Evolutionary conservation across 305 asterid genomes (phyloP), one percentile per base, ranked within the genome.

Genomic region (Solanum hybrid): DNA sequence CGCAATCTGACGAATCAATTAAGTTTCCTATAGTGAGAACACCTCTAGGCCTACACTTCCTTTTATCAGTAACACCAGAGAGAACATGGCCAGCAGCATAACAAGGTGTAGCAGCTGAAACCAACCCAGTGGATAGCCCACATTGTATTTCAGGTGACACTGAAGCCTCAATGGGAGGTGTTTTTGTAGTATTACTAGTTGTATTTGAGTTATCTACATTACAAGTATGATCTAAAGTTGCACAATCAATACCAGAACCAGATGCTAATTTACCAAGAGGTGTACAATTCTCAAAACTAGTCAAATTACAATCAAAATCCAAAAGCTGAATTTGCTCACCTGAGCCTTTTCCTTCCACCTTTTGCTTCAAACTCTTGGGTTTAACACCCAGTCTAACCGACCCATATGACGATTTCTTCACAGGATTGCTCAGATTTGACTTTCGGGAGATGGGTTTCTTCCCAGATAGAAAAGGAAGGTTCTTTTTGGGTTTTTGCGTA

Each of bases 121-220:
- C 92, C 87, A 90, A 38, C 85, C 92, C 61, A 89, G 89, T 89
- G 3, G 95, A 89, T 17, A 95, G 90, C 27, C 94, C 94, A 36
- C 79, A 91, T 88, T 95, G 98, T 78, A 96, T 94, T 89, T 97
- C 98, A 88, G 99, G 99, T 76, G 99, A 97, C 20, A 94, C 89
- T 13, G 99, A 97, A 45, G 96, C 94, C 92, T 95, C 98, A 87
- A 96, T 90, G 22, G 99, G 99, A 57, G 99, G 99, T 31, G 98
- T 96, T 90, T 91, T 94, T 89, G 88, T 93, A 91, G 89, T 78
- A 82, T 83, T 91, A 84, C 81, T 51, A 80, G 68, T 82, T 38
- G 31, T 81, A 80, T 80, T 86, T 78, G 93, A 90, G 87, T 93
- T 91, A n/a, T 89, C 92, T 5, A 73, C 89, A 68, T 73, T 84